A percentile compares a stretch with the other conserved stretches of the same genome.
Conservation (phyloP, 2,329 filamentous ascomycete genomes). For the Calonectria naviculata region DNA sequence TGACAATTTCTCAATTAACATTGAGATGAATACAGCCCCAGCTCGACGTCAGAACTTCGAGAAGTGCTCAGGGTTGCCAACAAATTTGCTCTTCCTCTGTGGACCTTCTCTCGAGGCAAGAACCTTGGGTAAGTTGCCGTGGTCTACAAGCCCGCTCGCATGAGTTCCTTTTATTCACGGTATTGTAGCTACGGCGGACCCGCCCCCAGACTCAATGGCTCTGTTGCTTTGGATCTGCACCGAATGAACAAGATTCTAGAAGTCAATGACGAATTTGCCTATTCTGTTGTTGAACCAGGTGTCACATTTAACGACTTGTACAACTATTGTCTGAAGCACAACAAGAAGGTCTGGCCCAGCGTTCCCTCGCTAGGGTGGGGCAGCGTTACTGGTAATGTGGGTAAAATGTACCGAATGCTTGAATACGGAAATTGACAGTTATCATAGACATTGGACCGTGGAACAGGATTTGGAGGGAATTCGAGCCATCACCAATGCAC, state of each 20-base stretch:
- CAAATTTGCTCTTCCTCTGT: not conserved
- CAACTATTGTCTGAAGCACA: not conserved
- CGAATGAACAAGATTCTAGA: not conserved
- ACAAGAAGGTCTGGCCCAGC: not conserved
- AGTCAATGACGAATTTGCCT: not conserved
- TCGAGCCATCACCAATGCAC: not conserved
- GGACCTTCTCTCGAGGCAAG: not conserved
- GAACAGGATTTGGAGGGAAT: not conserved
- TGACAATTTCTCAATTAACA: too few relatives aligned
- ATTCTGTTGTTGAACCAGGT: not conserved
- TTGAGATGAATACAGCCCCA: too few relatives aligned
- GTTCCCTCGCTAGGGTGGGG: not conserved
- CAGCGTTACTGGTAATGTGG: not conserved
- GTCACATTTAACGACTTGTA: not conserved
- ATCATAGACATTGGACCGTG: not conserved
- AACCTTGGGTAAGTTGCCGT: not conserved
- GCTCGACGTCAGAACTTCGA: too few relatives aligned
- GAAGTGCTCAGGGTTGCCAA: not conserved
- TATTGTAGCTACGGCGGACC: not conserved
- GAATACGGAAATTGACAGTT: not conserved
- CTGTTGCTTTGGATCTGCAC: not conserved
- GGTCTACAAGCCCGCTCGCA: too few relatives aligned
- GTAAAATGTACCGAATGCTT: fast-evolving
- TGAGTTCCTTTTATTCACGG: too few relatives aligned
- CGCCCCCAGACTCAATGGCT: not conserved